Percentiles rank a stretch among this genome's conserved stretches.
phyloP scores from a whole-genome alignment of 352 stramenopile genomes.

The Globisporangium lucens region DNA sequence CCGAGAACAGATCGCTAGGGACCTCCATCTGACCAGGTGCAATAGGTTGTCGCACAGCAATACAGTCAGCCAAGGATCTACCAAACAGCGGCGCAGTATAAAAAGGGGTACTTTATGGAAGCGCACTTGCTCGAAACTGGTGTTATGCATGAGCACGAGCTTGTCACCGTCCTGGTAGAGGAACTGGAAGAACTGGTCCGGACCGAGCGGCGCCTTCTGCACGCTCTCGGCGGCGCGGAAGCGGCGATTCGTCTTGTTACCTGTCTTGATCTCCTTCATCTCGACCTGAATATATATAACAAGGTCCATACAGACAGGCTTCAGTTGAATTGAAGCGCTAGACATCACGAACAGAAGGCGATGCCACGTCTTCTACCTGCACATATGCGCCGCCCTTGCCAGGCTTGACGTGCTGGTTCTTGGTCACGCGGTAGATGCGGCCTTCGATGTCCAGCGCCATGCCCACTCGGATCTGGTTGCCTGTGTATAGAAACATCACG shows the following conservation, averaged over 20 bases:
- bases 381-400: slow-evolving; percentile 83
- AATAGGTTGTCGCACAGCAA: not conserved
- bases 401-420: slow-evolving; percentile 84
- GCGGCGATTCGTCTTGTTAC: slow-evolving; percentile 77
- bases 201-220: slow-evolving; percentile 69
- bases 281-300: slow-evolving; percentile 38
- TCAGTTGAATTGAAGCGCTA: not conserved
- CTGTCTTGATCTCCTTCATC: slow-evolving; percentile 86
- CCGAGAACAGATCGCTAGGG: slow-evolving; percentile 58
- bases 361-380: slow-evolving; percentile 28
- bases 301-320: not conserved
- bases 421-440: slow-evolving; percentile 81
- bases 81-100: not conserved
- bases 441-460: slow-evolving; percentile 84
- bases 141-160: slow-evolving; percentile 82
- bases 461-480: slow-evolving; percentile 77
- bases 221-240: slow-evolving; percentile 81
- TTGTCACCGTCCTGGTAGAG: slow-evolving; percentile 78
- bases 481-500: slow-evolving; percentile 23
- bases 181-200: slow-evolving; percentile 79
- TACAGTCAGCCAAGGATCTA: not conserved
- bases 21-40: slow-evolving; percentile 60
- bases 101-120: no score
- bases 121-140: slow-evolving; percentile 74
- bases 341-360: not conserved